Conservation (phyloP, 331 rosid species). For the Ulmus americana region DNA sequence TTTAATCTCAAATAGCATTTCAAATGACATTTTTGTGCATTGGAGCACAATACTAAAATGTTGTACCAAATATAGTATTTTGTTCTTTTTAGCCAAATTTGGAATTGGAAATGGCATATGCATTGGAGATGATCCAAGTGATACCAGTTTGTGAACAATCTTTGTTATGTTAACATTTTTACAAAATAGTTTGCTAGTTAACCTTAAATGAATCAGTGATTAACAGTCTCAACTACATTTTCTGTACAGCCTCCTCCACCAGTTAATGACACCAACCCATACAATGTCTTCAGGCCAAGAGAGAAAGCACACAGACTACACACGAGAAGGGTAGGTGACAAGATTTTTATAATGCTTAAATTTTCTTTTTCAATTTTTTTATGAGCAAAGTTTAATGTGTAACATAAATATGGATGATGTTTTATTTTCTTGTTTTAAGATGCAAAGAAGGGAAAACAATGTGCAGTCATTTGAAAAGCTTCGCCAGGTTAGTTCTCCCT, state of each 20-base stretch:
- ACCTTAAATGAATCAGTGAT: conserved; percentile 17
- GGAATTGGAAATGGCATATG: too few species aligned
- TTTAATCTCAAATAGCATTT: too few species aligned
- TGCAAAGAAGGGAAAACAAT: conserved; percentile 99
- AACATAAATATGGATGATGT: not conserved
- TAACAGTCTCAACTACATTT: conserved; percentile 30
- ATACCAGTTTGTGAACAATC: not conserved
- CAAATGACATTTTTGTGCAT: too few species aligned
- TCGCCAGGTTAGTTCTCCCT: conserved; percentile 64
- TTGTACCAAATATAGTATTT: too few species aligned
- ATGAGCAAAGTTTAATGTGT: not conserved
- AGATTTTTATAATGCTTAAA: conserved; percentile 20
- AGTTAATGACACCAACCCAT: conserved; percentile 91
- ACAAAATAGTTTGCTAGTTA: conserved; percentile 23
- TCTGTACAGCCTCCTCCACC: conserved; percentile 90
- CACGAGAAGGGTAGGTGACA: conserved; percentile 77
- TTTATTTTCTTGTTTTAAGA: conserved; percentile 40
- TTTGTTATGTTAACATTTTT: conserved; percentile 12
- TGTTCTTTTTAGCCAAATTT: too few species aligned
- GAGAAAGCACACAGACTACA: conserved; percentile 97
- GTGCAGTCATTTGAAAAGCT: conserved; percentile 98
- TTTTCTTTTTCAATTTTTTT: conserved; percentile 24
- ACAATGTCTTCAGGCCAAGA: conserved; percentile 96
- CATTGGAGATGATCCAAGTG: too few species aligned
- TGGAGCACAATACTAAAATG: too few species aligned